Percentiles rank a stretch among this genome's conserved stretches.
These are phyloP conservation scores for Sporothrix luriei DNA, from an alignment of 2,329 filamentous ascomycete genomes.

Conservation along the genomic window DNA sequence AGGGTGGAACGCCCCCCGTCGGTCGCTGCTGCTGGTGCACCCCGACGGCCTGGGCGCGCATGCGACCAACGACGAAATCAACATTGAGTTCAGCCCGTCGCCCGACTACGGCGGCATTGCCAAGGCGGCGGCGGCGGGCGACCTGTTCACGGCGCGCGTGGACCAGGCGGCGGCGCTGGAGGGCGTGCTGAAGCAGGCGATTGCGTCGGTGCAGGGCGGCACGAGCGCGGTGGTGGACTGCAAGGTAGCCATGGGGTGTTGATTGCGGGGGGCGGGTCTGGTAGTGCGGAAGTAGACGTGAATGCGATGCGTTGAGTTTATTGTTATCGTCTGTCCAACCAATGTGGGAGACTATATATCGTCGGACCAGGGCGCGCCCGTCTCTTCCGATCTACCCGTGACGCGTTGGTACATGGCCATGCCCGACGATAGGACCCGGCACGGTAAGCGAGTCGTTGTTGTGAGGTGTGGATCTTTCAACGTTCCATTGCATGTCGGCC, in stretches of 20 bases:
- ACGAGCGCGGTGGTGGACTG: conserved; percentile 58
- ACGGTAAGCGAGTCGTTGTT: not conserved
- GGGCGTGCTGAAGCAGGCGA: conserved; percentile 52
- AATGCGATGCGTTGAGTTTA: not conserved
- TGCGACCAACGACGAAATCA: conserved; percentile 63
- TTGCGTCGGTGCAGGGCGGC: conserved; percentile 54
- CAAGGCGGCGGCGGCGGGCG: conserved; percentile 60
- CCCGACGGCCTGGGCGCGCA: conserved; percentile 58
- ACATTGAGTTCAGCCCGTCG: conserved; percentile 61
- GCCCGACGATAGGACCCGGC: conserved; percentile 1
- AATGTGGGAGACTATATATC: too few species aligned
- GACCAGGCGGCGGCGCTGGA: conserved; percentile 53
- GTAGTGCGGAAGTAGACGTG: too few species aligned
- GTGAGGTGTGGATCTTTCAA: too few species aligned
- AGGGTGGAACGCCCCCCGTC: conserved; percentile 64
- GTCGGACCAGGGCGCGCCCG: too few species aligned
- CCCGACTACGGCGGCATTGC: conserved; percentile 64
- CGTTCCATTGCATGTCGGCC: not conserved
- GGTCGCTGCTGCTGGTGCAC: conserved; percentile 60
- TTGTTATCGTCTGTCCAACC: not conserved
- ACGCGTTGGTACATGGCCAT: not conserved
- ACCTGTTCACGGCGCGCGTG: conserved; percentile 54
- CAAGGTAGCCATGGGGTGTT: conserved; percentile 51
- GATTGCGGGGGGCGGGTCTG: not conserved
- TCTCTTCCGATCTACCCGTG: not conserved